Conservation (phyloP, 225 moss, liverwort and hornwort genomes). For the Ulota crispa region DNA sequence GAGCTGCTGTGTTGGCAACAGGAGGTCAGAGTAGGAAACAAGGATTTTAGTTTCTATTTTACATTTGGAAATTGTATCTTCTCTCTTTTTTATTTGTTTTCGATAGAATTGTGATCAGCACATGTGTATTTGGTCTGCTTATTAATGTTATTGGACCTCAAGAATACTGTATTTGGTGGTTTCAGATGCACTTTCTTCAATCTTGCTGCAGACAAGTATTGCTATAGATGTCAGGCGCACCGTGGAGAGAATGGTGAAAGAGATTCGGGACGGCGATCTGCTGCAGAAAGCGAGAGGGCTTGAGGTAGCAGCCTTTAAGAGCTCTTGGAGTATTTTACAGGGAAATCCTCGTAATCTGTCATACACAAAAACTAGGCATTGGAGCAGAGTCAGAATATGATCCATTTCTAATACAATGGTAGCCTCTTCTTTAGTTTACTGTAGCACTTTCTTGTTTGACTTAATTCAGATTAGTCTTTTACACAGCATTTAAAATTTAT, state of each 20-base stretch:
- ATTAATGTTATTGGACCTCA: neutral
- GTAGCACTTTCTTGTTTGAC: neutral
- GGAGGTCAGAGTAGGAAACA: neutral
- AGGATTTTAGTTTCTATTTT: neutral
- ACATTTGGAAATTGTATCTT: neutral
- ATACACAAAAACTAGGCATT: neutral
- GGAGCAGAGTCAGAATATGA: neutral
- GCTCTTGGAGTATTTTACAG: neutral
- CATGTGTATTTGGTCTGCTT: neutral
- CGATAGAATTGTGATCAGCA: neutral
- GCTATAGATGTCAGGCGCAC: conserved; percentile 47
- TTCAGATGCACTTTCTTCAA: conserved; percentile 51
- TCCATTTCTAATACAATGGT: neutral
- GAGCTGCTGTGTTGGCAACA: neutral
- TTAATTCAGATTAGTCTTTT: neutral
- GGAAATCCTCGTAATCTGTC: neutral
- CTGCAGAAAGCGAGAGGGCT: conserved; percentile 2
- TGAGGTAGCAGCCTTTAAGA: conserved; percentile 7
- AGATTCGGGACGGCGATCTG: conserved; percentile 14
- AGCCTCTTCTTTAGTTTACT: neutral
- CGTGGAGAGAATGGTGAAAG: conserved; percentile 30
- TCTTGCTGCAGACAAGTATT: conserved; percentile 36
- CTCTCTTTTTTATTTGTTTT: neutral
- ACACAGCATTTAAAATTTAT: neutral
- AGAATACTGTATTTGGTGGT: conserved; percentile 12